Evolutionary conservation across 768 basidiomycete genomes (phyloP), one percentile per base, ranked within the genome.

Genomic region (Psilocybe tampanensis): DNA sequence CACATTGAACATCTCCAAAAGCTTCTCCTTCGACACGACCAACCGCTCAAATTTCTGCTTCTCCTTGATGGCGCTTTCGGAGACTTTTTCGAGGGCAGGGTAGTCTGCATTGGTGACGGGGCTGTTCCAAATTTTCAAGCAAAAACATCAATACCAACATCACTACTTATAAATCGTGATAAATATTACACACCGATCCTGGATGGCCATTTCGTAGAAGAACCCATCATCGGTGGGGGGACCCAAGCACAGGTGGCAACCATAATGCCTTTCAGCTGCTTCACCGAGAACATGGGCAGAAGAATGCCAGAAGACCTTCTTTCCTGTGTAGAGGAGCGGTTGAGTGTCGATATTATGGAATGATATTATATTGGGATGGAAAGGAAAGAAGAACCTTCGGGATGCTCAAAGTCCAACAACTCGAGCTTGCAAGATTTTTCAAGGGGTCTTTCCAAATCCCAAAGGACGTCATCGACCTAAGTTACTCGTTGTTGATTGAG

Each of bases 221-320:
- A 99, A 99, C 19, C 97, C 97, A 7, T 98, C 95, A 24, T 96
- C 94, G 2, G 95, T 94, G 21, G 97, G 97, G 15, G 97, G 97
- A 2, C 97, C 97, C 59, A 97, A 86, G 67, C 95, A 97, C 13
- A 99, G 81, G 77, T 97, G 95, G 71, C 95, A 97, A 39, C 95
- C 96, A 70, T 98, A 96, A 70, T 97, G 94, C 52, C 91, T 84
- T 74, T 99, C 97, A 41, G 94, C 86, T 53, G 96, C 91, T 74
- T 99, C 97, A 44, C 97, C 97, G 17, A 99, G 83, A 55, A 98
- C 94, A 74, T 98, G 97, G 0, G 97, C 97, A 22, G 95, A 98
- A 17, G 97, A 98, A 72, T 98, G 97, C 97, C 97, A 99, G 80
- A 98, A 99, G 8, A 99, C 97, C 65, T 89, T 90, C 74, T 98